These are phyloP conservation scores for Bretziella fagacearum DNA, from an alignment of 2,329 filamentous ascomycete genomes.

Conservation along the genomic window DNA sequence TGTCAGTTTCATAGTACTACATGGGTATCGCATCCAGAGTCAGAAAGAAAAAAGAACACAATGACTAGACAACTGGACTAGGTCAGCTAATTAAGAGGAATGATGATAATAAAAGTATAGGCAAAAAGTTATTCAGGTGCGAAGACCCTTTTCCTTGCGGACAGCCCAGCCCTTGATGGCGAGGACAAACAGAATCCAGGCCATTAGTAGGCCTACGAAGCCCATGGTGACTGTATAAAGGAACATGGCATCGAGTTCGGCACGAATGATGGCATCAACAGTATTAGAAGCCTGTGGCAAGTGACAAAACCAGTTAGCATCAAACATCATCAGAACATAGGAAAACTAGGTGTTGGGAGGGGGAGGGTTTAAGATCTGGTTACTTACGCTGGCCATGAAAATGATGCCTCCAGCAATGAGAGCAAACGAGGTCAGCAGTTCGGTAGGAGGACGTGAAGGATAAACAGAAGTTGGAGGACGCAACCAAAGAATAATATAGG, in stretches of 20 bases:
- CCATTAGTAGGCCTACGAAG: constrained; percentile 65
- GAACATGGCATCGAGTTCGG: constrained; percentile 78
- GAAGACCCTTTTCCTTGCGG: constrained; percentile 24
- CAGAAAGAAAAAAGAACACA: no score
- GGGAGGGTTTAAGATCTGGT: neutral
- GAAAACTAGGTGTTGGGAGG: neutral
- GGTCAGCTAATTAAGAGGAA: neutral
- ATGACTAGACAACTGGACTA: no score
- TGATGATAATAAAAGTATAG: neutral
- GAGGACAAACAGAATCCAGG: constrained; percentile 61
- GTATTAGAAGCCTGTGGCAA: constrained; percentile 50
- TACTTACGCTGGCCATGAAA: constrained; percentile 75
- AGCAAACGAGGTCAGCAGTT: constrained; percentile 75
- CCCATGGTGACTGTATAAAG: constrained; percentile 81
- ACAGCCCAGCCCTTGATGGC: constrained; percentile 79
- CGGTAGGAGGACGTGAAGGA: constrained; percentile 73
- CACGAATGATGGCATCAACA: constrained; percentile 56
- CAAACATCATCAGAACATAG: no score
- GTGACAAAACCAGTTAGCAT: no score
- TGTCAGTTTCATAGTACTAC: no score
- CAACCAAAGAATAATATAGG: constrained; percentile 66
- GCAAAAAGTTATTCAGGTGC: constrained; percentile 1
- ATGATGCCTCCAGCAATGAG: constrained; percentile 74
- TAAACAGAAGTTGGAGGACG: constrained; percentile 64
- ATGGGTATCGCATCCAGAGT: no score